Percentiles rank a stretch among this genome's conserved stretches.
Evolutionary conservation across 2,329 filamentous ascomycete species (phyloP).

Genomic region (Fusarium anguioides): DNA sequence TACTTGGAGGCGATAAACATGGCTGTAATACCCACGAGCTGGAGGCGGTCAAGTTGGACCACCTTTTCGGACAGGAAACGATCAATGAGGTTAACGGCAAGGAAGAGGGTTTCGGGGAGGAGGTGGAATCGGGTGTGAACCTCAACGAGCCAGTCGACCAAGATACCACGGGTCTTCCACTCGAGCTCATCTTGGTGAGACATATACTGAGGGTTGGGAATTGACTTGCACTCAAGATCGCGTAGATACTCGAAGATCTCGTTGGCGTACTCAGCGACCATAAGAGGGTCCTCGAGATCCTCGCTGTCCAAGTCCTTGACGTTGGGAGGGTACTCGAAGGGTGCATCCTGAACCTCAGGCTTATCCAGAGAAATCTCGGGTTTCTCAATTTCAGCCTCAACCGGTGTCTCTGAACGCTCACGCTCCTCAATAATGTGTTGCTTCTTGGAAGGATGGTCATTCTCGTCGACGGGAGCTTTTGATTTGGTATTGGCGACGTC

Average conservation of each 20-base stretch:
- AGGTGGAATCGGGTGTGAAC: conserved; percentile 97
- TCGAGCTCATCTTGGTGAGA: conserved; percentile 92
- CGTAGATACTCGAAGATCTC: conserved; percentile 98
- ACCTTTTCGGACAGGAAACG: conserved; percentile 96
- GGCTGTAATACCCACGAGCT: conserved; percentile 95
- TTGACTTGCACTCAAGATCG: conserved; percentile 80
- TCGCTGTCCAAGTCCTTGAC: conserved; percentile 81
- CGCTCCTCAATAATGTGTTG: conserved; percentile 52
- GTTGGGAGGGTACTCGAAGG: conserved; percentile 37
- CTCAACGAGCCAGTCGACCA: conserved; percentile 98
- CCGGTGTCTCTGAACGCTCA: conserved; percentile 54
- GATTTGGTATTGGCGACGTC: conserved; percentile 67
- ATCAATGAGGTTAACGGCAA: conserved; percentile 98
- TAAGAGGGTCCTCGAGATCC: conserved; percentile 91
- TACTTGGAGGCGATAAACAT: conserved; percentile 99
- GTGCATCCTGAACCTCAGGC: conserved; percentile 27
- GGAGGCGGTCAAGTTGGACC: conserved; percentile 93
- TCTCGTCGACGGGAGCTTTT: conserved; percentile 67
- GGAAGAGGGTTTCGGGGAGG: conserved; percentile 94
- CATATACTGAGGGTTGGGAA: conserved; percentile 96
- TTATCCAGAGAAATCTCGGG: conserved; percentile 19
- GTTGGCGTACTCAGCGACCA: conserved; percentile 96
- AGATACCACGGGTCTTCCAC: conserved; percentile 98
- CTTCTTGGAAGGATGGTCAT: conserved; percentile 77
- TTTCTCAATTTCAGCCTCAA: conserved; percentile 36